Evolutionary conservation across 2,329 filamentous ascomycete species (phyloP).

Genomic region (Colletotrichum sp.): DNA sequence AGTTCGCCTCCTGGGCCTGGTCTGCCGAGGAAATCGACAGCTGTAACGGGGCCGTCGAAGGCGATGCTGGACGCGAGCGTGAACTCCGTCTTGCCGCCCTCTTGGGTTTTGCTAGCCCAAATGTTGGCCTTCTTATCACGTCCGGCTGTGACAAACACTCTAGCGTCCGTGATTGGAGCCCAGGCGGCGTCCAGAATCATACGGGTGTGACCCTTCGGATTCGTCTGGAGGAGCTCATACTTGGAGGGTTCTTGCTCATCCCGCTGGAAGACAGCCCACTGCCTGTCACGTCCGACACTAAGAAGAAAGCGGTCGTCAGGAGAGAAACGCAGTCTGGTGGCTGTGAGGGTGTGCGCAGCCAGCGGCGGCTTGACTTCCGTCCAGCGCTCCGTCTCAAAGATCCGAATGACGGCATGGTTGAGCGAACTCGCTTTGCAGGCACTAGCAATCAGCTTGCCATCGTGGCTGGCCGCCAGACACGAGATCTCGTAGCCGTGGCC

Average conservation of each 20-base stretch:
- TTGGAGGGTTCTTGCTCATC: conserved; percentile 33
- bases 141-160: conserved; percentile 83
- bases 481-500: conserved; percentile 98
- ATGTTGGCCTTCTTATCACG: conserved; percentile 85
- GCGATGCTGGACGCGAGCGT: conserved; percentile 57
- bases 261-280: conserved; percentile 83
- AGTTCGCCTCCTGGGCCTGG: conserved; percentile 32
- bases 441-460: conserved; percentile 80
- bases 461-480: conserved; percentile 77
- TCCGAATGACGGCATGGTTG: conserved; percentile 90
- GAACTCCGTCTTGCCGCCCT: conserved; percentile 45
- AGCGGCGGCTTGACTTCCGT: conserved; percentile 85
- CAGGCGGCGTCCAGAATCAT: conserved; percentile 94
- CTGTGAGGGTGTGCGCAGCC: conserved; percentile 84
- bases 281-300: conserved; percentile 88
- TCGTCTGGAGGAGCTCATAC: conserved; percentile 67
- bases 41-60: conserved; percentile 68
- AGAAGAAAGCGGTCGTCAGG: conserved; percentile 75
- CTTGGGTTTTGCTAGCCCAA: conserved; percentile 54
- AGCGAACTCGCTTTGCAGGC: conserved; percentile 91
- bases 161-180: conserved; percentile 60
- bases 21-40: conserved; percentile 66
- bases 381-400: conserved; percentile 90
- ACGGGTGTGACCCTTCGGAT: conserved; percentile 84
- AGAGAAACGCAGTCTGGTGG: conserved; percentile 83